These are phyloP conservation scores for Botrytis fragariae DNA, from an alignment of 2,329 filamentous ascomycete species.

Conservation along the genomic window DNA sequence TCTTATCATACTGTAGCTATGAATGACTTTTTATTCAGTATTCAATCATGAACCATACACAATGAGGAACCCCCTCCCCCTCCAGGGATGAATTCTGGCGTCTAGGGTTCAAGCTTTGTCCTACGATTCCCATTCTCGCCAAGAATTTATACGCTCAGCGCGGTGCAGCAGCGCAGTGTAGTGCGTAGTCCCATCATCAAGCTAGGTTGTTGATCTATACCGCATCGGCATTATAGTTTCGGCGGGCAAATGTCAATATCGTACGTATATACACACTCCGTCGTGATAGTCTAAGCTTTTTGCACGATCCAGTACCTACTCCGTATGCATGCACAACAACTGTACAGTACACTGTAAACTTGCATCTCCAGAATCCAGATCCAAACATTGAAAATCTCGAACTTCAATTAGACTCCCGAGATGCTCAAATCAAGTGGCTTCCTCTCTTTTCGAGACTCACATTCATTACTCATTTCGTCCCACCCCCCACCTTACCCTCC, in stretches of 20 bases:
- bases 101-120: slow-evolving; percentile 17
- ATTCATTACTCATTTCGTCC: neutral
- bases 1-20: neutral
- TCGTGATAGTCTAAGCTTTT: neutral
- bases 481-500: neutral
- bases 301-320: neutral
- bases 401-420: neutral
- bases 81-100: neutral
- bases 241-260: neutral
- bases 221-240: neutral
- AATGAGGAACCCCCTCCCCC: neutral
- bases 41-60: neutral
- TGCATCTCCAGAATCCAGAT: neutral
- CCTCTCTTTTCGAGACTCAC: neutral
- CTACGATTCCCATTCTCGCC: slow-evolving; percentile 1
- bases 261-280: neutral
- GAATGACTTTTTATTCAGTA: neutral
- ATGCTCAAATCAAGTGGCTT: neutral
- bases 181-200: slow-evolving; percentile 6
- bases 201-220: neutral
- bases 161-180: slow-evolving; percentile 14
- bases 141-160: slow-evolving; percentile 23
- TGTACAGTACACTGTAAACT: neutral
- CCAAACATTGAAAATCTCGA: neutral
- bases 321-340: slow-evolving; percentile 1